A percentile compares a stretch with the other conserved stretches of the same genome.
Evolutionary conservation across 345 rosid genomes (phyloP).

Genomic region (Hevea brasiliensis): DNA sequence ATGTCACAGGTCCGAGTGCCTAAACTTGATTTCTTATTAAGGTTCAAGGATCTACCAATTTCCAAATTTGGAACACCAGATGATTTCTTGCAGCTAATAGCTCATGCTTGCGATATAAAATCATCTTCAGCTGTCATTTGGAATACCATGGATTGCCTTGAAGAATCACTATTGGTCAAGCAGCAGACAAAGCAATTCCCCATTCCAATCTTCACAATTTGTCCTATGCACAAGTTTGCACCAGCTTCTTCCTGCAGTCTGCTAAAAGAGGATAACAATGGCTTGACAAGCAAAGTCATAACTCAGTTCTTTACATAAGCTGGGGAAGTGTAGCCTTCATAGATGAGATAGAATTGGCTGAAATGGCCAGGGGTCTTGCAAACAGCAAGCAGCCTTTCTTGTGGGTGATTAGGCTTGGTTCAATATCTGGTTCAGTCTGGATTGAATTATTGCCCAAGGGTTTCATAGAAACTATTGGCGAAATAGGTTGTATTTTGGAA

Average conservation of each 20-base stretch:
- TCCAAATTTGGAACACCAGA: slow-evolving; percentile 32
- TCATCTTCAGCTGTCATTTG: slow-evolving; percentile 27
- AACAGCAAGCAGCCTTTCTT: slow-evolving; percentile 45
- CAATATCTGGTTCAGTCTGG: not conserved
- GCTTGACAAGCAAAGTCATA: slow-evolving; percentile 36
- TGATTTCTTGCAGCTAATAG: slow-evolving; percentile 22
- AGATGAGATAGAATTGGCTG: slow-evolving; percentile 11
- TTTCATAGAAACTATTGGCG: slow-evolving; percentile 3
- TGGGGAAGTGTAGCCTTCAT: slow-evolving; percentile 28
- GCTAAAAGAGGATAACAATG: slow-evolving; percentile 43
- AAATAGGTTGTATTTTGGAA: slow-evolving; percentile 41
- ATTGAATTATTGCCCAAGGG: slow-evolving; percentile 15
- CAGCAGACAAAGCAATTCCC: not conserved
- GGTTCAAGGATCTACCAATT: slow-evolving; percentile 36
- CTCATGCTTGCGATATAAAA: slow-evolving; percentile 19
- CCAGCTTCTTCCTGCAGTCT: slow-evolving; percentile 28
- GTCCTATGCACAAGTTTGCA: slow-evolving; percentile 14
- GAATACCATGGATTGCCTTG: slow-evolving; percentile 19
- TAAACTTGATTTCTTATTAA: slow-evolving; percentile 23
- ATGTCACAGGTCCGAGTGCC: slow-evolving; percentile 25
- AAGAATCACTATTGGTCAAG: not conserved
- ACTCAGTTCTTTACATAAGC: slow-evolving; percentile 36
- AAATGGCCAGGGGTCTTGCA: slow-evolving; percentile 40
- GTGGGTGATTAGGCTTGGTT: slow-evolving; percentile 47
- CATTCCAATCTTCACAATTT: slow-evolving; percentile 31